A percentile compares a stretch with the other conserved stretches of the same genome.
Evolutionary conservation across 1,139 yeast species (phyloP).

Genomic region (Groenewaldozyma sp.): DNA sequence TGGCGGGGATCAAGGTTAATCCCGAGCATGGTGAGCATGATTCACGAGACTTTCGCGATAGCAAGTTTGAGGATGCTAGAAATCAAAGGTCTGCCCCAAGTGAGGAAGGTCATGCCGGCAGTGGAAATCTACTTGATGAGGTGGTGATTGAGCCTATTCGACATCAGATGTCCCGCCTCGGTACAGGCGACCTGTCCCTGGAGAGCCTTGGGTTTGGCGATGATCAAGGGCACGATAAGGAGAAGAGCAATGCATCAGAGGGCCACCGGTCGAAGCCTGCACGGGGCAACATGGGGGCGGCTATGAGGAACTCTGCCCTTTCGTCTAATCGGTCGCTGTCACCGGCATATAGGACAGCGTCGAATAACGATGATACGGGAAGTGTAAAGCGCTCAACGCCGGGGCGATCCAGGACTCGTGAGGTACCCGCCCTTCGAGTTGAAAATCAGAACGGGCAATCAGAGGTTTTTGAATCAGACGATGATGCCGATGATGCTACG

Average conservation of each 20-base stretch:
- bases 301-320: no score
- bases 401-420: not conserved
- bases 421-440: no score
- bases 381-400: not conserved
- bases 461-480: no score
- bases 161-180: slow-evolving; percentile 48
- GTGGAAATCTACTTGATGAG: slow-evolving; percentile 16
- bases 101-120: not conserved
- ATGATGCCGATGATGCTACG: not conserved
- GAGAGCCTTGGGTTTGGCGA: slow-evolving; percentile 41
- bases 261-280: slow-evolving; percentile 2
- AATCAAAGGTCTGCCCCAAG: not conserved
- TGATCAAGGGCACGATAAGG: slow-evolving; percentile 4
- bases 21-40: not conserved
- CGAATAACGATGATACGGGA: not conserved
- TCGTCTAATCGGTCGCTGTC: not conserved
- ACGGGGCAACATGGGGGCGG: not conserved
- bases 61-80: not conserved
- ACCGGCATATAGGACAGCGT: not conserved
- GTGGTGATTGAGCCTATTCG: slow-evolving; percentile 54
- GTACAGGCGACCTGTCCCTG: slow-evolving; percentile 60
- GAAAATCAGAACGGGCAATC: no score
- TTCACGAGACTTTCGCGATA: no score
- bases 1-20: slow-evolving; percentile 7
- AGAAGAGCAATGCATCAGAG: not conserved